Conservation (phyloP, 495 filamentous ascomycete species). For the Xylaria flabelliformis region DNA sequence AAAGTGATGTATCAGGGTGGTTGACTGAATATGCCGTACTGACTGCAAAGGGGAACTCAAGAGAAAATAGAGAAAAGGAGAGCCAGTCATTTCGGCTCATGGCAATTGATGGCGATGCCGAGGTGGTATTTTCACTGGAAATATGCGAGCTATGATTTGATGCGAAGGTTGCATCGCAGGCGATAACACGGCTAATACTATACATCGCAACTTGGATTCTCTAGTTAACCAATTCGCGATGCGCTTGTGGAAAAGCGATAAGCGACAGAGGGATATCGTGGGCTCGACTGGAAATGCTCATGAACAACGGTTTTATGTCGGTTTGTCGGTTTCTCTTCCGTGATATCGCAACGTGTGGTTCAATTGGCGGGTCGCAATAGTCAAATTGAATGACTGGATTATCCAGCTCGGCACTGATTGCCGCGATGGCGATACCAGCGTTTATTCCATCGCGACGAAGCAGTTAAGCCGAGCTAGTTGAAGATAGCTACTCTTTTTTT, state of each 20-base stretch:
- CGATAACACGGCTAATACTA: conserved; percentile 22
- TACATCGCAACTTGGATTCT: neutral
- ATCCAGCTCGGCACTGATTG: conserved; percentile 3
- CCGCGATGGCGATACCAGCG: conserved; percentile 11
- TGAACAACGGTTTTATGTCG: neutral
- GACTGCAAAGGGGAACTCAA: neutral
- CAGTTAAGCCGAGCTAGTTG: conserved; percentile 5
- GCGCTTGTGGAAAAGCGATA: conserved; percentile 19
- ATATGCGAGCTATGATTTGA: conserved; percentile 15
- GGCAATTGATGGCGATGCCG: conserved; percentile 21
- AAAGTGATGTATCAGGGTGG: conserved; percentile 11
- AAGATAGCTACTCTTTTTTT: conserved; percentile 8
- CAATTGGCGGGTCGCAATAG: conserved; percentile 19
- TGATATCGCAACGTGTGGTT: conserved; percentile 9
- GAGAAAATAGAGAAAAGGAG: neutral
- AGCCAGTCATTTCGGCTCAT: neutral
- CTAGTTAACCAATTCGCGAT: neutral
- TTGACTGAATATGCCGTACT: conserved; percentile 7
- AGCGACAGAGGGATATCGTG: conserved; percentile 15
- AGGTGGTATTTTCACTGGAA: conserved; percentile 17
- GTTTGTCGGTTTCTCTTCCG: conserved; percentile 16
- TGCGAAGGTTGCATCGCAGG: conserved; percentile 14
- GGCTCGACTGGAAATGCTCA: neutral
- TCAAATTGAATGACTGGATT: conserved; percentile 4
- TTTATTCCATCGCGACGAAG: conserved; percentile 3